Percentiles rank a stretch among this genome's conserved stretches.
Conservation (phyloP, 805 yeast genomes). For the Zygotorulaspora danielsina region DNA sequence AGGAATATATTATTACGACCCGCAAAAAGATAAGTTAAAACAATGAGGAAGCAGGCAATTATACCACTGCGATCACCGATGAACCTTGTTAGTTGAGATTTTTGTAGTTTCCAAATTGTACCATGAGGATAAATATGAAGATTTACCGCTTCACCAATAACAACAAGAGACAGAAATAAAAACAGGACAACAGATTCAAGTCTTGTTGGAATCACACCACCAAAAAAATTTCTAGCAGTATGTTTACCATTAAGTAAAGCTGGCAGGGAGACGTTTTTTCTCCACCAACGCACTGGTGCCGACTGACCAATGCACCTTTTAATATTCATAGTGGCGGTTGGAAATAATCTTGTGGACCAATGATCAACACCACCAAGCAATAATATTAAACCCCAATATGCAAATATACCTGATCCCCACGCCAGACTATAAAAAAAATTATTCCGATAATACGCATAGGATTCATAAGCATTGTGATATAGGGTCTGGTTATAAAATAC, state of each 20-base stretch:
- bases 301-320: constrained; percentile 27
- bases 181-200: constrained; percentile 18
- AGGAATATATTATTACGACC: constrained; percentile 65
- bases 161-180: constrained; percentile 11
- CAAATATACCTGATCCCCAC: constrained; percentile 44
- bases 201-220: constrained; percentile 17
- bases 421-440: constrained; percentile 38
- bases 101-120: constrained; percentile 6
- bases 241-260: constrained; percentile 12
- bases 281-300: constrained; percentile 9
- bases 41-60: constrained; percentile 46
- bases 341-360: constrained; percentile 40
- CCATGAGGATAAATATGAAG: constrained; percentile 8
- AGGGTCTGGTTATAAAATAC: constrained; percentile 31
- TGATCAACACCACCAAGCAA: constrained; percentile 41
- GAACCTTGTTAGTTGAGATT: constrained; percentile 13
- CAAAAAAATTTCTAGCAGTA: constrained; percentile 7
- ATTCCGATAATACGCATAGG: constrained; percentile 32
- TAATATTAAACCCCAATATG: constrained; percentile 46
- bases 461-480: constrained; percentile 26
- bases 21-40: constrained; percentile 56
- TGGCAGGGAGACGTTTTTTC: constrained; percentile 15
- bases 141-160: constrained; percentile 14
- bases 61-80: constrained; percentile 51
- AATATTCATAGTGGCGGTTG: constrained; percentile 31